Evolutionary conservation across 1,284 basidiomycete genomes (phyloP).

Genomic region (Phaffia rhodozyma): DNA sequence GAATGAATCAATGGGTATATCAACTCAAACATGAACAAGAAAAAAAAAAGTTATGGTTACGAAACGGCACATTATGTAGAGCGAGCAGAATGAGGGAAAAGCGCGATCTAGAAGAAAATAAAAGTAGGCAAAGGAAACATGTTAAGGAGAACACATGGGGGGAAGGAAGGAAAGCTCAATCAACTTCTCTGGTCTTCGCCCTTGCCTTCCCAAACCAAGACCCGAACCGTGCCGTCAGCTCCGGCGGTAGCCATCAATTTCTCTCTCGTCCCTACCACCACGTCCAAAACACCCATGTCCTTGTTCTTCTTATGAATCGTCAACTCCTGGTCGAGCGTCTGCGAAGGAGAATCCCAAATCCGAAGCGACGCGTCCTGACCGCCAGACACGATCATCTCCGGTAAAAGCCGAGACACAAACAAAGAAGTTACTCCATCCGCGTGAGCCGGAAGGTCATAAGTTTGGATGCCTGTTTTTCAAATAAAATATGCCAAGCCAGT

Average conservation of each 20-base stretch:
- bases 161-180: background rate
- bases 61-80: too few species aligned
- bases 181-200: too few species aligned
- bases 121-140: background rate
- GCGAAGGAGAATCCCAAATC: constrained; percentile 72
- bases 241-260: constrained; percentile 17
- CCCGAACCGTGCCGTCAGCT: constrained; percentile 20
- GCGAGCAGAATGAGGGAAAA: background rate
- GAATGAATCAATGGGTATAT: too few species aligned
- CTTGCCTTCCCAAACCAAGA: constrained; percentile 14
- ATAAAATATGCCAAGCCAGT: constrained; percentile 9
- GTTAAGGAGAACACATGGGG: background rate
- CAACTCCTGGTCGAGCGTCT: constrained; percentile 73
- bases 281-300: constrained; percentile 78
- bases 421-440: constrained; percentile 81
- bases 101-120: constrained; percentile 1
- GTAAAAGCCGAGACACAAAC: constrained; percentile 57
- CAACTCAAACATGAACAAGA: too few species aligned
- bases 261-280: constrained; percentile 28
- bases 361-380: constrained; percentile 88
- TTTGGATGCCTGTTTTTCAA: constrained; percentile 53
- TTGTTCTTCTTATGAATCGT: constrained; percentile 72
- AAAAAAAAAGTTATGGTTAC: too few species aligned
- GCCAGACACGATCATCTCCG: constrained; percentile 64
- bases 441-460: constrained; percentile 80